Evolutionary conservation across 73 alveolate genomes (phyloP).

Genomic region (Paramecium tetraurelia): DNA sequence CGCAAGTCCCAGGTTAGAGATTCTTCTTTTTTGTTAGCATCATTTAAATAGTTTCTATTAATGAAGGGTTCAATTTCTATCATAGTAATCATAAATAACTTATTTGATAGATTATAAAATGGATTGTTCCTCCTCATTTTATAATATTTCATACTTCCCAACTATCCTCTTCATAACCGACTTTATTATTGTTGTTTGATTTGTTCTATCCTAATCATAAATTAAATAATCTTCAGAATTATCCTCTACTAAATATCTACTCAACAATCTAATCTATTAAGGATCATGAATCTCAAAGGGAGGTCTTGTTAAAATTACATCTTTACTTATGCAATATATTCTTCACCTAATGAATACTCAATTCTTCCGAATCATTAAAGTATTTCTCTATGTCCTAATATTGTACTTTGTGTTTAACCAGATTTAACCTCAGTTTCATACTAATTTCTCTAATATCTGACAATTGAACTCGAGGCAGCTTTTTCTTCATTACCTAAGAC

Average conservation of each 20-base stretch:
- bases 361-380: slow-evolving; percentile 2
- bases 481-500: not conserved
- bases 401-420: not conserved
- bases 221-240: slow-evolving; percentile 33
- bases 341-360: not conserved
- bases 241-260: slow-evolving; percentile 32
- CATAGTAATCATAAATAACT: not conserved
- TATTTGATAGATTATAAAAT: not conserved
- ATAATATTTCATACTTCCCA: slow-evolving; percentile 10
- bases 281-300: slow-evolving; percentile 11
- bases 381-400: not conserved
- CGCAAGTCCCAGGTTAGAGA: not conserved
- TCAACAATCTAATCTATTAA: not conserved
- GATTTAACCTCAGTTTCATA: not conserved
- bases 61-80: slow-evolving; percentile 27
- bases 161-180: not conserved
- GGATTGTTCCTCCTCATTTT: not conserved
- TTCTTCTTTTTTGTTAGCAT: not conserved
- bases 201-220: slow-evolving; percentile 10
- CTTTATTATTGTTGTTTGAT: not conserved
- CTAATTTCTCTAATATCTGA: not conserved
- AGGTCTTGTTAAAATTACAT: not conserved
- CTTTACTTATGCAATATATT: not conserved
- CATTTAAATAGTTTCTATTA: slow-evolving; percentile 27
- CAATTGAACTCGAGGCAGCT: slow-evolving; percentile 7